Conservation (phyloP, 148 eudicot genomes). For the Mesembryanthemum crystallinum region DNA sequence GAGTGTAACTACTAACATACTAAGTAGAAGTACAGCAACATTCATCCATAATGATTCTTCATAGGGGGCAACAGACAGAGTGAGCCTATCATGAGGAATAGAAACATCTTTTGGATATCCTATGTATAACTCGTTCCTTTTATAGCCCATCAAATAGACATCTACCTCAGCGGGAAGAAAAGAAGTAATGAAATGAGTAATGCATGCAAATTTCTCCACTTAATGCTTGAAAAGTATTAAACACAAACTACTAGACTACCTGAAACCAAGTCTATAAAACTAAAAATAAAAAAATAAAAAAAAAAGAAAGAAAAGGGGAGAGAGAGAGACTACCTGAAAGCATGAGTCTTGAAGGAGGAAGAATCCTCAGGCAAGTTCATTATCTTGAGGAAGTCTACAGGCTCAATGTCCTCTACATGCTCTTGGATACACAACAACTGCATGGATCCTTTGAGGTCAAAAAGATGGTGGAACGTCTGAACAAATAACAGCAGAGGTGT, state of each 20-base stretch:
- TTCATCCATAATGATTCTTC: background rate
- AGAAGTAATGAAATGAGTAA: background rate
- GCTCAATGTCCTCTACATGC: constrained; percentile 43
- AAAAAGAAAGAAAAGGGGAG: too few relatives aligned
- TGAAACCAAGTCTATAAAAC: too few relatives aligned
- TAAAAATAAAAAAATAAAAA: too few relatives aligned
- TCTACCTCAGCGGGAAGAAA: background rate
- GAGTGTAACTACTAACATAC: too few relatives aligned
- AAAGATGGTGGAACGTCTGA: constrained; percentile 50
- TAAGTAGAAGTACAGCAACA: background rate
- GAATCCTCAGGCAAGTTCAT: constrained; percentile 80
- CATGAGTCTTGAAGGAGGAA: constrained; percentile 55
- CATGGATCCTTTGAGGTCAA: constrained; percentile 54
- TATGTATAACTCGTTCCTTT: background rate
- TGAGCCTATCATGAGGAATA: background rate
- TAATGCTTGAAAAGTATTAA: background rate
- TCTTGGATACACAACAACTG: constrained; percentile 51
- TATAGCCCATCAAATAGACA: background rate
- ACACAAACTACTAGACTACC: constrained; percentile 33
- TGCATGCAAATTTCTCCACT: background rate
- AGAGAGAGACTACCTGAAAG: constrained; percentile 70
- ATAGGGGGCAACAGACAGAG: background rate
- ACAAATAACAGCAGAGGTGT: constrained; percentile 13
- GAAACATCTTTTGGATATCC: background rate
- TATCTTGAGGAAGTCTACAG: constrained; percentile 61